These are phyloP conservation scores for Pilatotrama ljubarskyi DNA, from an alignment of 768 basidiomycete genomes.

Conservation along the genomic window DNA sequence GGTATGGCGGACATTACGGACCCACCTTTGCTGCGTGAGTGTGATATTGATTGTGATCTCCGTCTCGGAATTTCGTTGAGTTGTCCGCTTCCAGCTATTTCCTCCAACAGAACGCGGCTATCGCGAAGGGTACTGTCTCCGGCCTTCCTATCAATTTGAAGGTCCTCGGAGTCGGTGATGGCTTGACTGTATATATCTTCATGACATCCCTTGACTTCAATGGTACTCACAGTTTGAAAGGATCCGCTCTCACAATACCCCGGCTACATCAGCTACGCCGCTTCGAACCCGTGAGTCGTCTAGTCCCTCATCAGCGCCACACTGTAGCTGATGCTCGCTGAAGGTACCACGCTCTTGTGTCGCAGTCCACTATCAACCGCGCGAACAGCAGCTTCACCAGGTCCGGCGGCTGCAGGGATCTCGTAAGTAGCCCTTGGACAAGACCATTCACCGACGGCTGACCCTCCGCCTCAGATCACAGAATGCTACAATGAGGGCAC, in stretches of 20 bases:
- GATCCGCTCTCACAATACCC: constrained; percentile 53
- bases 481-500: constrained; percentile 49
- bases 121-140: constrained; percentile 43
- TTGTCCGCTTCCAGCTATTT: constrained; percentile 40
- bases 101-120: constrained; percentile 58
- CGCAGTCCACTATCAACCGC: constrained; percentile 37
- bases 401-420: constrained; percentile 48
- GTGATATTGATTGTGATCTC: not conserved
- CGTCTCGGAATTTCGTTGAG: not conserved
- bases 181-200: constrained; percentile 48
- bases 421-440: constrained; percentile 33
- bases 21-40: constrained; percentile 37
- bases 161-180: constrained; percentile 62
- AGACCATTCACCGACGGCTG: not conserved
- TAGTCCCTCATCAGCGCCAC: not conserved
- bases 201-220: not conserved
- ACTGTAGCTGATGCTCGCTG: not conserved
- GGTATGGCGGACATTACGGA: constrained; percentile 43
- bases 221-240: constrained; percentile 23
- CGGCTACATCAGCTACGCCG: constrained; percentile 56
- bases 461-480: constrained; percentile 42
- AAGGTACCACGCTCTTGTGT: constrained; percentile 54
- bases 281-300: constrained; percentile 42
- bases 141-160: constrained; percentile 60
- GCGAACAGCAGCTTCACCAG: constrained; percentile 47